Conservation (phyloP, 2,329 filamentous ascomycete genomes). For the Claviceps africana region DNA sequence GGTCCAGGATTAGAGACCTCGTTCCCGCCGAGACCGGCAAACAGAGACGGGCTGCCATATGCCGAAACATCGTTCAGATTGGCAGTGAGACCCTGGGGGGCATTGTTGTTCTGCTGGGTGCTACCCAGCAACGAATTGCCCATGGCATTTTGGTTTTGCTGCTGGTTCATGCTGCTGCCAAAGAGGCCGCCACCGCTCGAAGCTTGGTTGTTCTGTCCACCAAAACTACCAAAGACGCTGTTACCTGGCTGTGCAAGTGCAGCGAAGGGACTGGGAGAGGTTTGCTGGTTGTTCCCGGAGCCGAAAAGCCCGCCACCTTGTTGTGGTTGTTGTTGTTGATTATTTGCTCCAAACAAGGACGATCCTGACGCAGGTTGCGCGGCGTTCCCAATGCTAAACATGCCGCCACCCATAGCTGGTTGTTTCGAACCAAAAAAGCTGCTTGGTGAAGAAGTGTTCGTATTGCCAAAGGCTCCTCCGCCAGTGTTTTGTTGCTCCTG, state of each 20-base stretch:
- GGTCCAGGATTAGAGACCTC: conserved; percentile 66
- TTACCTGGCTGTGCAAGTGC: conserved; percentile 28
- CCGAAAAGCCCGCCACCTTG: conserved; percentile 37
- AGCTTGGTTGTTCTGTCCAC: conserved; percentile 30
- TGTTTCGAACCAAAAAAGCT: conserved; percentile 27
- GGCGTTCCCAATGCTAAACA: conserved; percentile 26
- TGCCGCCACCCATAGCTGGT: conserved; percentile 21
- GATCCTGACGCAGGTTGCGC: conserved; percentile 22
- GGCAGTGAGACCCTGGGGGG: conserved; percentile 57
- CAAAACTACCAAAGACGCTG: conserved; percentile 47
- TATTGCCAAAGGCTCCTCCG: conserved; percentile 20
- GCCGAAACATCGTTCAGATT: conserved; percentile 75
- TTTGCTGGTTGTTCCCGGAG: conserved; percentile 22
- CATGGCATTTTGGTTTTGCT: conserved; percentile 31
- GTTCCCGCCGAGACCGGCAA: conserved; percentile 53
- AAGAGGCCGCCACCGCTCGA: conserved; percentile 30
- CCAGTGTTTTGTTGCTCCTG: conserved; percentile 26
- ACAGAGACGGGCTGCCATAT: conserved; percentile 79
- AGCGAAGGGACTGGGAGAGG: conserved; percentile 39
- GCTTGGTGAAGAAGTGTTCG: conserved; percentile 19
- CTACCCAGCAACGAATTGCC: conserved; percentile 47
- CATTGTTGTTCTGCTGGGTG: conserved; percentile 32
- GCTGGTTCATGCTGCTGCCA: conserved; percentile 30
- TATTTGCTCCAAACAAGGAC: conserved; percentile 31
- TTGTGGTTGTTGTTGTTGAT: conserved; percentile 19